phyloP scores from a whole-genome alignment of 495 filamentous ascomycete species.

The Tetracladium marchalianum region DNA sequence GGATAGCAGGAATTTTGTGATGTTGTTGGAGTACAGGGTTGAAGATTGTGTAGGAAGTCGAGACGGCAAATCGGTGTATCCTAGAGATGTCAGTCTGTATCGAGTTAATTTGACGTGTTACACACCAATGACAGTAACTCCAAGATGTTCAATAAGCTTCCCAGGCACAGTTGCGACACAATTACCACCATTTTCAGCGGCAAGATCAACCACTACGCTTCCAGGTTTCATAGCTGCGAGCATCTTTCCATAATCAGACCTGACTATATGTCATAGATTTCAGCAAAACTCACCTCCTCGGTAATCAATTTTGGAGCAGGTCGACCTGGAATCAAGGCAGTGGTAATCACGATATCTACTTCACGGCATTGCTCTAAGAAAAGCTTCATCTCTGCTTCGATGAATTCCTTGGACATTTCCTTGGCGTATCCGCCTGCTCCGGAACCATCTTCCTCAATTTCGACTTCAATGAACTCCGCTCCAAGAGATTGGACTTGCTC shows the following conservation, averaged over 20 bases:
- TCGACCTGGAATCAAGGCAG: constrained; percentile 68
- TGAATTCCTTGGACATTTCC: constrained; percentile 83
- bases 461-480: constrained; percentile 76
- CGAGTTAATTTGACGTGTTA: neutral
- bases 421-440: constrained; percentile 76
- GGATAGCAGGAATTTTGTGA: constrained; percentile 71
- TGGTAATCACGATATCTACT: constrained; percentile 83
- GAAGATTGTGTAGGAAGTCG: constrained; percentile 72
- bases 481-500: constrained; percentile 80
- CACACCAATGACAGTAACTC: constrained; percentile 69
- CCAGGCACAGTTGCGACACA: constrained; percentile 66
- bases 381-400: constrained; percentile 78
- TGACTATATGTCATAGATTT: neutral
- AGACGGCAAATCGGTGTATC: constrained; percentile 75
- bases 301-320: constrained; percentile 71
- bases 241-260: constrained; percentile 35
- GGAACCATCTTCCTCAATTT: constrained; percentile 73
- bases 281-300: constrained; percentile 30
- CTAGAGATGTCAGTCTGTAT: constrained; percentile 23
- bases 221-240: constrained; percentile 72
- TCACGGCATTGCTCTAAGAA: constrained; percentile 73
- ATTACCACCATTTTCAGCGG: constrained; percentile 72
- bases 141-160: constrained; percentile 55
- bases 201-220: constrained; percentile 71
- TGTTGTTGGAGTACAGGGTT: constrained; percentile 79